A percentile compares a stretch with the other conserved stretches of the same genome.
phyloP scores from a whole-genome alignment of 441 rosid species.

The Pelargonium hybrid region DNA sequence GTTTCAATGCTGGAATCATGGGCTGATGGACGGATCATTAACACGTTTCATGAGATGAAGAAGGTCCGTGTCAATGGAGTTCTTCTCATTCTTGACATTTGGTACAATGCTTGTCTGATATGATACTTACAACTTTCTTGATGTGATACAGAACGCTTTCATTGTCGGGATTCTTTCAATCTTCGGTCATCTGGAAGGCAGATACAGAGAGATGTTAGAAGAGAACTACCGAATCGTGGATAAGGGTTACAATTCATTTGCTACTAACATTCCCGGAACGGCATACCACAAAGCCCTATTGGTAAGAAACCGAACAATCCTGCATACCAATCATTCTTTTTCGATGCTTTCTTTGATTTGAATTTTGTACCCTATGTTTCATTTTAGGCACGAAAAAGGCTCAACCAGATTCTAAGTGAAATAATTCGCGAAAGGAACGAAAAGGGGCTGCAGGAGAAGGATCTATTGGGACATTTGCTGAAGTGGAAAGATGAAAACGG shows the following conservation, averaged over 20 bases:
- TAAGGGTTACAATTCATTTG: slow-evolving; percentile 56
- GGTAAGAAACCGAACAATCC: slow-evolving; percentile 25
- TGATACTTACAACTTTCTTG: slow-evolving; percentile 13
- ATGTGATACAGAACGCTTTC: slow-evolving; percentile 51
- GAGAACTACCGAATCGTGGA: slow-evolving; percentile 41
- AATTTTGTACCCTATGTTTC: background rate
- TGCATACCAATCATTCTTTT: background rate
- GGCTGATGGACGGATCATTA: slow-evolving; percentile 35
- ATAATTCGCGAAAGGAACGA: slow-evolving; percentile 54
- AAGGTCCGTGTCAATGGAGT: slow-evolving; percentile 26
- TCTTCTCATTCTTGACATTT: background rate
- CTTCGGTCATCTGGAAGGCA: slow-evolving; percentile 44
- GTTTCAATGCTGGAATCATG: slow-evolving; percentile 40
- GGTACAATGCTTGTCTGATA: slow-evolving; percentile 54
- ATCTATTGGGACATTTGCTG: slow-evolving; percentile 39
- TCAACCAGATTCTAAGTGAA: slow-evolving; percentile 35
- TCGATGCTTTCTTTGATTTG: background rate
- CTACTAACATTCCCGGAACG: slow-evolving; percentile 48
- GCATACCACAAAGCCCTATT: slow-evolving; percentile 39
- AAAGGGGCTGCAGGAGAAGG: slow-evolving; percentile 26
- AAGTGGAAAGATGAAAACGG: slow-evolving; percentile 40
- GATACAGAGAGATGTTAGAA: slow-evolving; percentile 39
- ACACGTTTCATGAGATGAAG: slow-evolving; percentile 58
- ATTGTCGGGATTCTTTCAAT: slow-evolving; percentile 60
- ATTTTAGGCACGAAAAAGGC: slow-evolving; percentile 44